Percentiles rank a stretch among this genome's conserved stretches.
phyloP scores from a whole-genome alignment of 2,329 filamentous ascomycete species.

The Hymenoscyphus salicellus region DNA sequence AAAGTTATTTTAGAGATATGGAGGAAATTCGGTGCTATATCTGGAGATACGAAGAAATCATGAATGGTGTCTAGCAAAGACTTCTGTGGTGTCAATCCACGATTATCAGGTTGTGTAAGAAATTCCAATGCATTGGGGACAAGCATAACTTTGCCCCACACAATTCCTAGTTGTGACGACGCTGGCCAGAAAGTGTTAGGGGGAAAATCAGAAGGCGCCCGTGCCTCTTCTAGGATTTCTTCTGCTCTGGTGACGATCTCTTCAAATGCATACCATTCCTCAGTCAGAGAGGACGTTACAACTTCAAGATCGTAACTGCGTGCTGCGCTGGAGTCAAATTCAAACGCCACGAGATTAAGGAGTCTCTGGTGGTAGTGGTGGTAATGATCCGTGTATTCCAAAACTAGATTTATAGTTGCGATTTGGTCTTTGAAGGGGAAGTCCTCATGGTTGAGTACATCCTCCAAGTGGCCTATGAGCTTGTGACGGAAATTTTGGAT shows the following conservation, averaged over 20 bases:
- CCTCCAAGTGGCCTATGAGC: neutral
- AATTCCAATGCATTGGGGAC: neutral
- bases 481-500: neutral
- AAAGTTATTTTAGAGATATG: neutral
- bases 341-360: neutral
- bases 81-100: neutral
- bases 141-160: neutral
- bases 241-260: neutral
- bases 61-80: slow-evolving; percentile 2
- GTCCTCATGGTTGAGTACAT: neutral
- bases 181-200: neutral
- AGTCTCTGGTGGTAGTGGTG: neutral
- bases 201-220: neutral
- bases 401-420: neutral
- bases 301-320: neutral
- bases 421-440: neutral
- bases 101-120: neutral
- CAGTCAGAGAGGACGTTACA: neutral
- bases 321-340: neutral
- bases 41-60: slow-evolving; percentile 9
- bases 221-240: neutral
- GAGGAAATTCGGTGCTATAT: slow-evolving; percentile 11
- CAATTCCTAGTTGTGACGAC: neutral
- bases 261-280: neutral
- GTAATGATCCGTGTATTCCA: neutral